A percentile compares a stretch with the other conserved stretches of the same genome.
phyloP scores from a whole-genome alignment of 1,139 yeast genomes.

The Kurtzmaniella quercitrusa region DNA sequence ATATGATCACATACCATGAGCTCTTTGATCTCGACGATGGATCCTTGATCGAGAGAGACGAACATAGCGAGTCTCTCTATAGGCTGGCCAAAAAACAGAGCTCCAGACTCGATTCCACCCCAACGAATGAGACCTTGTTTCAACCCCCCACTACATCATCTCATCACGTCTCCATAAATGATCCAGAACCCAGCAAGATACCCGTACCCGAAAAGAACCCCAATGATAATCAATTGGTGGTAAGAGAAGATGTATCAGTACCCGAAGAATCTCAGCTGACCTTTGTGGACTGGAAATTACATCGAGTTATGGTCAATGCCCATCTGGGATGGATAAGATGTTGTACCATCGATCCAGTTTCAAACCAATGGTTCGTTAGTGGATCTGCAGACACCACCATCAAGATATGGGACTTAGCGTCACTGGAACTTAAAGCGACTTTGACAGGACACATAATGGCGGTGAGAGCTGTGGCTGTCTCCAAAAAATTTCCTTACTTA shows the following conservation, averaged over 20 bases:
- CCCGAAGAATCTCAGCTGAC: not conserved
- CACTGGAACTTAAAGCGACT: slow-evolving; percentile 65
- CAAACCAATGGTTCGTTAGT: slow-evolving; percentile 86
- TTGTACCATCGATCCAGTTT: slow-evolving; percentile 71
- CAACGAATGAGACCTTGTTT: not conserved
- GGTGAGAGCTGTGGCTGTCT: slow-evolving; percentile 71
- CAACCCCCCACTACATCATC: not conserved
- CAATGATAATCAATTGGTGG: not conserved
- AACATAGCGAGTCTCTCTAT: slow-evolving; percentile 3
- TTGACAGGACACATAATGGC: slow-evolving; percentile 91
- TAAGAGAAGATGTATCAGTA: not conserved
- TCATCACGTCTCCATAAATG: not conserved
- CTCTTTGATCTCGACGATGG: slow-evolving; percentile 5
- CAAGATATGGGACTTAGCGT: slow-evolving; percentile 86
- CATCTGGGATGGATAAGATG: slow-evolving; percentile 93
- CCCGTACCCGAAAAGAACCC: not conserved
- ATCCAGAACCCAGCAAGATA: not conserved
- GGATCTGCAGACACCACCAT: slow-evolving; percentile 89
- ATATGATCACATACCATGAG: slow-evolving; percentile 1
- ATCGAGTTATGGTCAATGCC: slow-evolving; percentile 72
- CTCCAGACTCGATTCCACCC: not conserved
- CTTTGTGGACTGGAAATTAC: slow-evolving; percentile 52
- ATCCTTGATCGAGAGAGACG: slow-evolving; percentile 3
- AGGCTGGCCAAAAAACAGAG: not conserved
- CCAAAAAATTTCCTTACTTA: slow-evolving; percentile 77